Conservation (phyloP, 2,329 filamentous ascomycete genomes). For the Fusarium palustre region DNA sequence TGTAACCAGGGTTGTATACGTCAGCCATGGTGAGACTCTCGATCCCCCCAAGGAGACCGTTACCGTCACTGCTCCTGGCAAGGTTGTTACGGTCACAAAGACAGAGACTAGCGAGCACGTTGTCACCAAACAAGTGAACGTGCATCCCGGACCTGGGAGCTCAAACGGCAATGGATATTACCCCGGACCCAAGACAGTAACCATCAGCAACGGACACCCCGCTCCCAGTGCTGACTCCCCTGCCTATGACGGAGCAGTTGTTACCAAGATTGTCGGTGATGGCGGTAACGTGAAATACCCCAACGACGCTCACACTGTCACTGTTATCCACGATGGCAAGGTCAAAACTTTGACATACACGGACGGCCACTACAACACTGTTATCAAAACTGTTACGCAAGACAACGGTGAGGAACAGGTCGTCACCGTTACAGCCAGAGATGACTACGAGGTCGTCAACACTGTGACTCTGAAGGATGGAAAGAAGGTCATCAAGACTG, state of each 20-base stretch:
- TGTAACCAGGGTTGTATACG: slow-evolving; percentile 34
- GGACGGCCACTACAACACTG: slow-evolving; percentile 7
- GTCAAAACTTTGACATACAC: slow-evolving; percentile 37
- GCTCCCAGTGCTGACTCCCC: slow-evolving; percentile 25
- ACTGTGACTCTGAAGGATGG: slow-evolving; percentile 32
- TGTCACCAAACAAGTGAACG: slow-evolving; percentile 40
- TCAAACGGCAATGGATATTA: slow-evolving; percentile 16
- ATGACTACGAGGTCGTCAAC: slow-evolving; percentile 16
- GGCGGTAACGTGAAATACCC: slow-evolving; percentile 5
- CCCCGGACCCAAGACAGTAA: slow-evolving; percentile 29
- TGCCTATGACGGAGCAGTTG: slow-evolving; percentile 17
- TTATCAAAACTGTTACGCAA: slow-evolving; percentile 32
- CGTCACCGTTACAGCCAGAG: slow-evolving; percentile 15
- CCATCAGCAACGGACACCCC: slow-evolving; percentile 22
- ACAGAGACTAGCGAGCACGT: slow-evolving; percentile 39
- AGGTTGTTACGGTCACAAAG: slow-evolving; percentile 43
- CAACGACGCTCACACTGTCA: slow-evolving; percentile 24
- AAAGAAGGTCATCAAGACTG: slow-evolving; percentile 30
- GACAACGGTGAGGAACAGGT: slow-evolving; percentile 32
- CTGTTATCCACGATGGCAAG: slow-evolving; percentile 32
- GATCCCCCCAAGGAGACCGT: slow-evolving; percentile 45
- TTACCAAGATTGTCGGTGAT: slow-evolving; percentile 19
- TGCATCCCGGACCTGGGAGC: slow-evolving; percentile 23
- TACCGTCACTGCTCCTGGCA: slow-evolving; percentile 42
- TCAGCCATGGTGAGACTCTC: slow-evolving; percentile 35